Base-by-base conservation (phyloP, 352 stramenopile species). In the Phytophthora pluvialis region DNA sequence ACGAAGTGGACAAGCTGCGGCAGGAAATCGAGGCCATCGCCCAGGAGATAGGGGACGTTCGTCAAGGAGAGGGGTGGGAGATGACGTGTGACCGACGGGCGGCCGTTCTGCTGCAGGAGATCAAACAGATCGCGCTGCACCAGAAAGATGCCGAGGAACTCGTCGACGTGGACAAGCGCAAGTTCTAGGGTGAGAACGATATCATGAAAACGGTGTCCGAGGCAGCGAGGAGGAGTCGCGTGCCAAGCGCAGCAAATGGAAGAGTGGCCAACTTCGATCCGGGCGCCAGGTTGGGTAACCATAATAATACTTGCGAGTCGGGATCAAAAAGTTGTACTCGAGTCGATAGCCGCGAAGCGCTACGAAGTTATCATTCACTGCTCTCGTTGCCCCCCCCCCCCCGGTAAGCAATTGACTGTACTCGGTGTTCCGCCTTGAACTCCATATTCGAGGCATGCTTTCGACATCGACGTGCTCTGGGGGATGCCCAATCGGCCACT, bases 121-220 rank as follows among this genome's bases (percentile, higher is more conserved):
- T 93, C 12, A 89, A 89, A 36, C 80, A 90, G 55, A 83, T 91
- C 12, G 81, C 79, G 7, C 25, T 89, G 33, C 59, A 77, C 12
- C 75, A 93, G 51, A 77, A 80, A 31, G 79, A 91, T 15, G 67
- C 62, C 1, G 77, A 86, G 29, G 79, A 85, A 26, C 63, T 88
- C 2, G 56, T 73, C 0, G 78, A 91, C 11, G 70, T 76, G 12
- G 77, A 82, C 2, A 89, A 85, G 52, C 80, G 87, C 69, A 88
- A 86, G 55, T 88, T 75, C 43, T 62, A 91, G n/a, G 79, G 78
- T 21, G 84, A 91, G 46, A 93, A 87, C 35, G 81, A 89, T 29
- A 73, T 90, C 28, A 88, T 90, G 73, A 85, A 81, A 36, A 75
- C 77, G 33, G 66, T 89, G 56, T 78, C 53, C 0, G 63, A 69